Evolutionary conservation across 148 eudicot genomes (phyloP).

Genomic region (Dysphania ambrosioides): DNA sequence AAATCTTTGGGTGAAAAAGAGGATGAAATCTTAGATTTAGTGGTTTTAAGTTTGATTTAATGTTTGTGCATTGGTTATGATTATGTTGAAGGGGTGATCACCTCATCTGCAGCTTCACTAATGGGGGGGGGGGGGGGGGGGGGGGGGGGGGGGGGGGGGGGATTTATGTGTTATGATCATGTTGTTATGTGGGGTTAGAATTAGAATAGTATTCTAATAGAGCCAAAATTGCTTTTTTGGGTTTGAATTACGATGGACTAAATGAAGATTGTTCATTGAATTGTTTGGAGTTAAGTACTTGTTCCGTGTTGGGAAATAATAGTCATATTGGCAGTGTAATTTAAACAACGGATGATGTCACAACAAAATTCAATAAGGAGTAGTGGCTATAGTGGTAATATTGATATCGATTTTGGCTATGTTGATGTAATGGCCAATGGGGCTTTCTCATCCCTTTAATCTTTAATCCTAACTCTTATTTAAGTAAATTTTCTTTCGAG

Average conservation of each 20-base stretch:
- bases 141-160: no score
- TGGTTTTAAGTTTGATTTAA: no score
- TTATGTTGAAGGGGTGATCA: neutral
- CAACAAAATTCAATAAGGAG: no score
- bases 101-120: neutral
- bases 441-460: neutral
- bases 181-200: slow-evolving; percentile 1
- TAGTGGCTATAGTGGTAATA: neutral
- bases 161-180: neutral
- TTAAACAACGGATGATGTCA: neutral
- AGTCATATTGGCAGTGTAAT: neutral
- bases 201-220: neutral
- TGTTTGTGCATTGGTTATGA: neutral
- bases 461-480: neutral
- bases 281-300: neutral
- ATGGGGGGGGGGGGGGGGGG: no score
- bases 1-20: neutral
- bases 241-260: neutral
- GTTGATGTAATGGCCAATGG: no score
- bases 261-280: neutral
- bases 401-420: neutral
- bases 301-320: neutral
- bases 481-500: neutral
- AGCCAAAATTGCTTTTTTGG: slow-evolving; percentile 1
- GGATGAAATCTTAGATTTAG: neutral